Conservation (phyloP, 768 basidiomycete genomes). For the Boletus vermiculosoides region DNA sequence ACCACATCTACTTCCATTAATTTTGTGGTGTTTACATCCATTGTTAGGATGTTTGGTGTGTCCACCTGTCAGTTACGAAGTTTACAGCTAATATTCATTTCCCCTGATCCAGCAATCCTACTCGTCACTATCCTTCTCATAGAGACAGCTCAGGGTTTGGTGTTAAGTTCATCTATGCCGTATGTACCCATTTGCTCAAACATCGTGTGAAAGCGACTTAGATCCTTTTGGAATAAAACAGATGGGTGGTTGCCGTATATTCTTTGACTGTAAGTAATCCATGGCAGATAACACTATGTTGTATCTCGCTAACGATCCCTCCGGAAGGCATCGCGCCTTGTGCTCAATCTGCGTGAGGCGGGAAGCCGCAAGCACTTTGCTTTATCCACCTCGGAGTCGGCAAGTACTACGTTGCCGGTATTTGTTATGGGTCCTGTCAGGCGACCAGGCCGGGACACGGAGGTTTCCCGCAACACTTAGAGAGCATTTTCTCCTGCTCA, state of each 20-base stretch:
- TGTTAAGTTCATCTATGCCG: not conserved
- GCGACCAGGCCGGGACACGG: too few relatives aligned
- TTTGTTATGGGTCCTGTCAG: too few relatives aligned
- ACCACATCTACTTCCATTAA: too few relatives aligned
- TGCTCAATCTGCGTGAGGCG: not conserved
- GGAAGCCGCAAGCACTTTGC: not conserved
- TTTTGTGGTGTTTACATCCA: too few relatives aligned
- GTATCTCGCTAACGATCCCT: not conserved
- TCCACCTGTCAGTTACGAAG: not conserved
- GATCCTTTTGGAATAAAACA: not conserved
- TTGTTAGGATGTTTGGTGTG: conserved; percentile 1
- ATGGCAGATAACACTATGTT: not conserved
- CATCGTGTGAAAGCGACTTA: not conserved
- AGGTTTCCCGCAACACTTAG: too few relatives aligned
- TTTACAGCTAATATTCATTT: not conserved
- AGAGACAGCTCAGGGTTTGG: not conserved
- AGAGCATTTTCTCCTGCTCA: too few relatives aligned
- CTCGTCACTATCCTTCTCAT: not conserved
- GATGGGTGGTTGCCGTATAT: not conserved
- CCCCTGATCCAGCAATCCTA: not conserved
- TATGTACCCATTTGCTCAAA: not conserved
- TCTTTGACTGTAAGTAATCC: not conserved
- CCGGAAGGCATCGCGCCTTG: not conserved
- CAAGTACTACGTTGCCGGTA: too few relatives aligned
- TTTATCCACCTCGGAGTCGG: too few relatives aligned